Base-by-base conservation (phyloP, 2,329 filamentous ascomycete species). In the Didymella sp. region DNA sequence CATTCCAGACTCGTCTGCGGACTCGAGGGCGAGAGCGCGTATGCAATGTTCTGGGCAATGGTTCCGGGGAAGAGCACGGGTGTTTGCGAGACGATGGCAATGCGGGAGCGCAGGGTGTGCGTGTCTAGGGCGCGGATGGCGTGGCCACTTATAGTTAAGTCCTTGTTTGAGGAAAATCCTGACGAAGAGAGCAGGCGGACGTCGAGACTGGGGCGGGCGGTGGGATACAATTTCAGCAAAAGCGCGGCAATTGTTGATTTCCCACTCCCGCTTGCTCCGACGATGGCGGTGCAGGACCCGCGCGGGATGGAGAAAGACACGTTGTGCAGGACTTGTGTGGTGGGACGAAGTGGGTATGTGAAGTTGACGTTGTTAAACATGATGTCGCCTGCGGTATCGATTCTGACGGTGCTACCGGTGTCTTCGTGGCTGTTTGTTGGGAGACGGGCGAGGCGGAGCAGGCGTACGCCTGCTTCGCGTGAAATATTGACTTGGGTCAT, bases 211-310 rank as follows among this genome's bases (percentile, higher is more conserved):
- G 22, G 38, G 4, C 31, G 12, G 12, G 38, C 54, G 2, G 75
- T 63, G 50, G 80, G 74, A 68, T 95, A 92, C 0, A 97, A 80
- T 1, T 89, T 86, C 4, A 96, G 78, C 0, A 98, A 80, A 0
- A 98, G 78, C 0, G 89, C 85, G 0, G 89, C 83, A 31, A 97
- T 82, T 0, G 94, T 97, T 13, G 89, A 93, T 77, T 99, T 98
- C 1, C 95, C 94, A n/a, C 89, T 91, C 0, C 95, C 94, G 0
- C 92, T 96, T 0, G 85, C 79, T 1, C 94, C 93, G 2, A 96
- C 92, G 19, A 98, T 86, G 2, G 91, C 92, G 0, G 88, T 88
- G 63, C 86, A 90, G 4, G 84, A 86, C 21, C 88, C 87, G 0
- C 83, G 74, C 1, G 80, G 71, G 48, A 97, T 84, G 0, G 76